Percentiles rank a stretch among this genome's conserved stretches.
phyloP scores from a whole-genome alignment of 257 asterid genomes.

The Echites panduratus region DNA sequence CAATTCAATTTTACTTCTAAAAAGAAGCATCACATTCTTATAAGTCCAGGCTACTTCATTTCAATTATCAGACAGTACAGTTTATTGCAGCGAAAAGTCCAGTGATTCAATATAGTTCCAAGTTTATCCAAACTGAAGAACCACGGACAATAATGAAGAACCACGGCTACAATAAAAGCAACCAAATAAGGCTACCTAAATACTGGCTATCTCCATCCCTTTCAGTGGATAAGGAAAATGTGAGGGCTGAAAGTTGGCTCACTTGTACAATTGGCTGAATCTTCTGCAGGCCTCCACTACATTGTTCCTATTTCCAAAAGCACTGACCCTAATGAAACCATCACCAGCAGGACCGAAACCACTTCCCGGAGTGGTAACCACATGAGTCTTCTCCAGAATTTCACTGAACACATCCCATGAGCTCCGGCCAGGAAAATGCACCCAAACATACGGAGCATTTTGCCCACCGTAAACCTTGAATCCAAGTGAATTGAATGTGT shows the following conservation, averaged over 20 bases:
- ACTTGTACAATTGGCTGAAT: slow-evolving; percentile 89
- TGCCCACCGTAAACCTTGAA: slow-evolving; percentile 95
- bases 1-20: too few relatives aligned
- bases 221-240: neutral
- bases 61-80: neutral
- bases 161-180: too few relatives aligned
- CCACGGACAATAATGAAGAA: too few relatives aligned
- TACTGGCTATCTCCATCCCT: neutral
- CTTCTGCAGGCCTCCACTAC: slow-evolving; percentile 93
- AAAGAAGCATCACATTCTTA: too few relatives aligned
- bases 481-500: slow-evolving; percentile 80
- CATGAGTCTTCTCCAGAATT: slow-evolving; percentile 92
- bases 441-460: slow-evolving; percentile 96
- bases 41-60: neutral
- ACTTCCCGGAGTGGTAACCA: slow-evolving; percentile 93
- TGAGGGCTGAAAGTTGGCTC: slow-evolving; percentile 3
- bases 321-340: slow-evolving; percentile 87
- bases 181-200: neutral
- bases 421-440: slow-evolving; percentile 80
- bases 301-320: slow-evolving; percentile 84
- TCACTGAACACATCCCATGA: slow-evolving; percentile 96
- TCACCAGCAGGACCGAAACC: slow-evolving; percentile 98
- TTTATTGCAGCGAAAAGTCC: neutral
- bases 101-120: too few relatives aligned
- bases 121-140: neutral